Conservation (phyloP, 2,329 filamentous ascomycete species). For the Aspergillus sp. region DNA sequence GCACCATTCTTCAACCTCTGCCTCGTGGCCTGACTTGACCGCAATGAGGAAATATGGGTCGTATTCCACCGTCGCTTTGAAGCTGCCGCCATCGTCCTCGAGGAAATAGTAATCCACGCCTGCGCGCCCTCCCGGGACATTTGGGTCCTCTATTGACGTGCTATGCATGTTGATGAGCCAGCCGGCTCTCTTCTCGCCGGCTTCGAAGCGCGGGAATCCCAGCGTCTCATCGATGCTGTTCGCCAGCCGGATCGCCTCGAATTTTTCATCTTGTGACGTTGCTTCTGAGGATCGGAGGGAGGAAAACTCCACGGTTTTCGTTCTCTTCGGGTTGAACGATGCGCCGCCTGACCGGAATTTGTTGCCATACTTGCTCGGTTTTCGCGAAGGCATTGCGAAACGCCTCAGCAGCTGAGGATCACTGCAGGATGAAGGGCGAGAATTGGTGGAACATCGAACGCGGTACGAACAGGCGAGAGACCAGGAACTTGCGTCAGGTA, state of each 20-base stretch:
- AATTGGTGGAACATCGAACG: slow-evolving; percentile 26
- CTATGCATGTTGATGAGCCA: slow-evolving; percentile 97
- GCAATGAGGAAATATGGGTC: slow-evolving; percentile 95
- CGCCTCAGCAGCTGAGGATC: slow-evolving; percentile 25
- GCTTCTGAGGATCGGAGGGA: slow-evolving; percentile 73
- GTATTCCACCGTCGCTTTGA: slow-evolving; percentile 95
- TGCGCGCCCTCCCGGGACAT: slow-evolving; percentile 77
- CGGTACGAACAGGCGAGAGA: slow-evolving; percentile 6
- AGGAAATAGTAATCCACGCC: slow-evolving; percentile 98
- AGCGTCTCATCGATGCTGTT: slow-evolving; percentile 91
- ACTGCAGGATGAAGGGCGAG: slow-evolving; percentile 16
- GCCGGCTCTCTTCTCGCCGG: slow-evolving; percentile 78
- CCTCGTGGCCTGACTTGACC: slow-evolving; percentile 81
- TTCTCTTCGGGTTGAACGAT: slow-evolving; percentile 52
- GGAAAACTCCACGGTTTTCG: slow-evolving; percentile 77
- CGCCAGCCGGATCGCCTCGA: slow-evolving; percentile 79
- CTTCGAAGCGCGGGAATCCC: slow-evolving; percentile 90
- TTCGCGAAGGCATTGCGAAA: slow-evolving; percentile 48
- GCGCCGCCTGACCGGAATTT: slow-evolving; percentile 48
- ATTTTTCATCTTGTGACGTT: slow-evolving; percentile 89
- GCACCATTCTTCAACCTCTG: slow-evolving; percentile 95
- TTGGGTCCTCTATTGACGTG: slow-evolving; percentile 80
- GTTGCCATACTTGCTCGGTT: slow-evolving; percentile 65
- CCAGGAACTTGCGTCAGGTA: background rate
- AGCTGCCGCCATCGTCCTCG: slow-evolving; percentile 80